Conservation (phyloP, 352 stramenopile species). For the Aphanomyces euteiches region DNA sequence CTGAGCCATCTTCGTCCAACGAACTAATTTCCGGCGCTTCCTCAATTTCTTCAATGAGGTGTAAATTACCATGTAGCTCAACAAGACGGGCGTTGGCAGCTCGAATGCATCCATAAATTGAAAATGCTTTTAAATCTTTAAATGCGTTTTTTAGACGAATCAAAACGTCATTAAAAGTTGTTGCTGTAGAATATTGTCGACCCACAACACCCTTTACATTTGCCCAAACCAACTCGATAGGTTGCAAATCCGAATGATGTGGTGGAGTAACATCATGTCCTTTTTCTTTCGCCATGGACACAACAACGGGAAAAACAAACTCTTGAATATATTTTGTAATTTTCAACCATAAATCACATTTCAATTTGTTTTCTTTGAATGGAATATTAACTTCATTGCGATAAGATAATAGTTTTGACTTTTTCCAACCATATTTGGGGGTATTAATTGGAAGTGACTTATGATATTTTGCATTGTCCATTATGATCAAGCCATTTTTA, state of each 20-base stretch:
- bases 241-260: constrained; percentile 34
- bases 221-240: constrained; percentile 33
- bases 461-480: constrained; percentile 32
- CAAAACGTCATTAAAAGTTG: background rate
- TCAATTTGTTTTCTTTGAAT: background rate
- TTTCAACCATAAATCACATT: constrained; percentile 14
- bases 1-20: too few species aligned
- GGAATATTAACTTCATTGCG: background rate
- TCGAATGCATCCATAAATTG: too few species aligned
- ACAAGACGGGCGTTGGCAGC: too few species aligned
- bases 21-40: too few species aligned
- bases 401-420: background rate
- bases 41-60: too few species aligned
- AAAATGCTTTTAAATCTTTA: too few species aligned
- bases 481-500: constrained; percentile 21
- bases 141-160: background rate
- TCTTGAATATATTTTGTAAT: constrained; percentile 23
- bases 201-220: constrained; percentile 29
- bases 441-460: constrained; percentile 7
- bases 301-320: constrained; percentile 23
- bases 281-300: constrained; percentile 13
- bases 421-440: constrained; percentile 1
- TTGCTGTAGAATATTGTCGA: constrained; percentile 4
- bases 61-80: too few species aligned
- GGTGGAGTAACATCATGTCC: constrained; percentile 33